Evolutionary conservation across 78 protist species (phyloP), one percentile per base, ranked within the genome.

Genomic region (Dictyostelium brefeldianum): DNA sequence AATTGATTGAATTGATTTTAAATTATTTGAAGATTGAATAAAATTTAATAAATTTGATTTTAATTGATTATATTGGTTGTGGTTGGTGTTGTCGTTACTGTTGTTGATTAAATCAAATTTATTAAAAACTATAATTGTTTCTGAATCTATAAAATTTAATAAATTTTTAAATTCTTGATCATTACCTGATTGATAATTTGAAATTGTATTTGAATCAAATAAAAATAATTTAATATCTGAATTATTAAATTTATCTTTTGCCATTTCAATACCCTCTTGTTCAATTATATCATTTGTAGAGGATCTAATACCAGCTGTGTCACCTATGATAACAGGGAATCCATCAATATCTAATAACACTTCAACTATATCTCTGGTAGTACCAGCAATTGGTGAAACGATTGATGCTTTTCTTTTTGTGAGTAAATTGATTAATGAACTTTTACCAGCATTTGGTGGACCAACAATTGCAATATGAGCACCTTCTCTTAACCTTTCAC

Each of bases 321-420:
- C 98, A 46, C 90, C 71, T n/a, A 98, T 50, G 0, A 92, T 7
- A 7, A 98, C 96, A 0, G 98, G 98, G 41, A 59, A 96, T 20
- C 99, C 98, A 15, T 90, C 97, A 22, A 98, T 64, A 43, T 97
- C 80, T 75, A 97, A 50, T 11, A 78, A 6, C 18, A 97, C 97
- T 59, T 96, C 97, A 27, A 98, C 69, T 3, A 98, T 83, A 65
- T 98, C 99, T 25, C 99, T 83, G 7, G 99, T 98, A 0, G 99
- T 98, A 64, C 99, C 99, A 12, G 97, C 92, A 0, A 95, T 85
- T 31, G 95, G 90, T 31, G 97, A 91, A 31, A 98, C 99, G 22
- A 98, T 98, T 5, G 99, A 97, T 5, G 96, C 98, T 3, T 70
- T 77, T 25, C 98, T 85, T n/a, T 75, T 74, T 7, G 98, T 89